These are phyloP conservation scores for Artemisia annua DNA, from an alignment of 129 eudicot genomes.

Conservation along the genomic window DNA sequence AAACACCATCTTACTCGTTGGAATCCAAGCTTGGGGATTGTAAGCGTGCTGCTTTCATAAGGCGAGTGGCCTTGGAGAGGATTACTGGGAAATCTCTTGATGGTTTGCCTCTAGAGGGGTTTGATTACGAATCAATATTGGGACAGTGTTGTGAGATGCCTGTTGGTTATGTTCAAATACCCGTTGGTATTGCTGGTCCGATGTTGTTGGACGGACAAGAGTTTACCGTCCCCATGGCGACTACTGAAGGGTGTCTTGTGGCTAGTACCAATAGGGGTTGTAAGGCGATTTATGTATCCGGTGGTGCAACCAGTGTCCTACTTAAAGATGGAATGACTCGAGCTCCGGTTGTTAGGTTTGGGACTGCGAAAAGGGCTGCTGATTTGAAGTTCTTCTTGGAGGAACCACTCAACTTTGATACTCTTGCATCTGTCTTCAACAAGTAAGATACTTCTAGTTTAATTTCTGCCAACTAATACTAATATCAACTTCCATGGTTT, in stretches of 20 bases:
- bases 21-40: constrained; percentile 70
- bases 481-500: background rate
- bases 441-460: constrained; percentile 34
- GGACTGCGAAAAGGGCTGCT: constrained; percentile 67
- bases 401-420: constrained; percentile 56
- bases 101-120: constrained; percentile 64
- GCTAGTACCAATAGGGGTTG: constrained; percentile 81
- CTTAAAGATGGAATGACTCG: constrained; percentile 73
- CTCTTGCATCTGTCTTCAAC: constrained; percentile 56
- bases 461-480: background rate
- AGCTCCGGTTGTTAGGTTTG: constrained; percentile 79
- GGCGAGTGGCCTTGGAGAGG: constrained; percentile 63
- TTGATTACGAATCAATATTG: constrained; percentile 65
- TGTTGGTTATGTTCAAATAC: constrained; percentile 69
- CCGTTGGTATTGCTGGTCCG: constrained; percentile 70
- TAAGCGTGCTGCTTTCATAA: constrained; percentile 44
- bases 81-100: constrained; percentile 51
- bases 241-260: constrained; percentile 77
- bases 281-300: constrained; percentile 62
- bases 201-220: constrained; percentile 58
- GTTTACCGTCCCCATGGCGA: constrained; percentile 78
- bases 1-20: constrained; percentile 50
- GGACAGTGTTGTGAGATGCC: constrained; percentile 97
- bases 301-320: constrained; percentile 66
- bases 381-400: constrained; percentile 68